These are phyloP conservation scores for Solanum dulcamara DNA, from an alignment of 257 asterid species.

Conservation along the genomic window DNA sequence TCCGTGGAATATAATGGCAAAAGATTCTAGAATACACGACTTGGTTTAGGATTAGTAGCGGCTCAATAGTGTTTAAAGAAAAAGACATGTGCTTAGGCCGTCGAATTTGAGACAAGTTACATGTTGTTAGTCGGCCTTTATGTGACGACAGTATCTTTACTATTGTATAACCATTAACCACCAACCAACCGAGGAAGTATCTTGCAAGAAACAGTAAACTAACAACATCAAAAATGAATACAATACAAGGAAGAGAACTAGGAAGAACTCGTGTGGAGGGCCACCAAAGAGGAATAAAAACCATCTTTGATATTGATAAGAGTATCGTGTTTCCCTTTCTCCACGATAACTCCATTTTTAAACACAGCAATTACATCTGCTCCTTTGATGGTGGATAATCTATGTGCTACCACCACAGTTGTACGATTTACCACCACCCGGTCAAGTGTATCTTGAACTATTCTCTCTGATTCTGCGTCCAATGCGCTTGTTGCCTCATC, in stretches of 20 bases:
- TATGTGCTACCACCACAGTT: conserved; percentile 73
- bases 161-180: not conserved
- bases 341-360: conserved; percentile 62
- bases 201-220: not conserved
- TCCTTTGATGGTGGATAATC: conserved; percentile 67
- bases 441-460: conserved; percentile 78
- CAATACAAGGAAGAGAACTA: not conserved
- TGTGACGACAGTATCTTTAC: not conserved
- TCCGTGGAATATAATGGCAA: too few relatives aligned
- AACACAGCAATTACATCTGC: conserved; percentile 85
- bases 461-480: conserved; percentile 76
- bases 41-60: too few relatives aligned
- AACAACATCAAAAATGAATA: not conserved
- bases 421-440: conserved; percentile 65
- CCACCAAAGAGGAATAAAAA: conserved; percentile 53
- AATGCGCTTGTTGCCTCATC: conserved; percentile 89
- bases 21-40: too few relatives aligned
- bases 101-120: too few relatives aligned
- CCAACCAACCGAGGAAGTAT: not conserved
- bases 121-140: not conserved
- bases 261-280: conserved; percentile 47
- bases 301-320: conserved; percentile 60
- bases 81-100: too few relatives aligned
- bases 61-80: too few relatives aligned
- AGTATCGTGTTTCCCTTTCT: conserved; percentile 66